Conservation (phyloP, 2,329 filamentous ascomycete species). For the Fusarium xylarioides region DNA sequence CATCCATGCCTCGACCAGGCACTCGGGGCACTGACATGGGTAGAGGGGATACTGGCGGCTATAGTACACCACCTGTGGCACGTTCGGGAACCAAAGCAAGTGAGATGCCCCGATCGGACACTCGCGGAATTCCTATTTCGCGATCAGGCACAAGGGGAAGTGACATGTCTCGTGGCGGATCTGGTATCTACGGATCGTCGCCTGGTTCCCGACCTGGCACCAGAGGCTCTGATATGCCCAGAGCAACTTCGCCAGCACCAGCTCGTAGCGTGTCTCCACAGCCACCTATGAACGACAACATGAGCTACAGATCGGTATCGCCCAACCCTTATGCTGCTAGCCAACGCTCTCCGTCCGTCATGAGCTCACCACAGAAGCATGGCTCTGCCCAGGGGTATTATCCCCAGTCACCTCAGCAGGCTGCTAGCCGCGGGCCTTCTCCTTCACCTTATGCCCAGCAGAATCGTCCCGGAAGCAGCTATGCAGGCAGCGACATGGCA, state of each 20-base stretch:
- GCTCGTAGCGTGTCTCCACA: constrained; percentile 71
- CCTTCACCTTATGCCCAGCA: constrained; percentile 60
- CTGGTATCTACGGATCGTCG: constrained; percentile 45
- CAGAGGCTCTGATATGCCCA: constrained; percentile 66
- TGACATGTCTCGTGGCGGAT: constrained; percentile 42
- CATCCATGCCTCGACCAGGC: constrained; percentile 37
- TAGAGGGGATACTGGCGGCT: constrained; percentile 42
- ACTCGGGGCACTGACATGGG: constrained; percentile 37
- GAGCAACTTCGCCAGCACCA: constrained; percentile 74
- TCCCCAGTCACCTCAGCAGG: constrained; percentile 61
- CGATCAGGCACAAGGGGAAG: constrained; percentile 50
- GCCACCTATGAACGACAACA: constrained; percentile 60
- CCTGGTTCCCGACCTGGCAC: constrained; percentile 65
- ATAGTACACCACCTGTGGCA: constrained; percentile 33
- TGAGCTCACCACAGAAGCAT: constrained; percentile 54
- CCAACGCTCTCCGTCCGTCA: constrained; percentile 49
- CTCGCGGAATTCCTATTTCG: constrained; percentile 52
- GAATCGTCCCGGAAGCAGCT: constrained; percentile 61
- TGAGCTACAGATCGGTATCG: constrained; percentile 60
- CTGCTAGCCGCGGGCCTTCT: constrained; percentile 56
- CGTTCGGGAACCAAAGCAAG: constrained; percentile 38
- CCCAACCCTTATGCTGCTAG: constrained; percentile 69
- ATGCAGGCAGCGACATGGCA: constrained; percentile 67
- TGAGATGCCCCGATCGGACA: constrained; percentile 35
- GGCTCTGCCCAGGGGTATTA: constrained; percentile 62